Evolutionary conservation across 495 filamentous ascomycete genomes (phyloP), one percentile per base, ranked within the genome.

Genomic region (Penicillium salamii): DNA sequence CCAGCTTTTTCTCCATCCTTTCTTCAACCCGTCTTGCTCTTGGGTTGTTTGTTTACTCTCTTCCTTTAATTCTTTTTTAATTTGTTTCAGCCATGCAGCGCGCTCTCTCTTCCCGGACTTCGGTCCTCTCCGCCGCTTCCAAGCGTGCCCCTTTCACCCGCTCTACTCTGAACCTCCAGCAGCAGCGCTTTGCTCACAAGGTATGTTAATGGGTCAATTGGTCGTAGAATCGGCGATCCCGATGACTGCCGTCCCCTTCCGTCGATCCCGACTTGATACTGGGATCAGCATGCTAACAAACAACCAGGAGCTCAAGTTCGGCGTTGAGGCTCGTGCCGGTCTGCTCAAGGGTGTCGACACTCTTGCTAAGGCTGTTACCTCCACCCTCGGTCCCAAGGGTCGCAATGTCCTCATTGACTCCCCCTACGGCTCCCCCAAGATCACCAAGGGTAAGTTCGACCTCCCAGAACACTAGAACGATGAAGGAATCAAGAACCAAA

Each of bases 351-450:
- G 93, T 81, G 91, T 97, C 46, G 93, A 98, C 68, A 96, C 95
- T 52, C 84, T 98, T 36, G 91, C 95, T 57, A 95, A 87, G 77
- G 93, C 93, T 48, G 93, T 98, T 47, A 88, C 93, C 35, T 96
- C 95, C 50, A 98, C 93, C 52, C 81, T 98, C 33, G 93, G 93
- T 45, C 93, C 93, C 57, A 98, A 98, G 82, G 93, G 93, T 67
- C 85, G 93, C 59, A 97, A 97, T 78, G 93, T 98, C 53, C 66
- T 98, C 58, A 98, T 98, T 52, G 93, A 98, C 77, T 96, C 92
- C 39, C 85, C 87, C 74, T 98, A 95, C 67, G 95, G 95, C 64
- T 95, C 93, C 39, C 93, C 93, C 54, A 98, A 97, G 80, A 98
- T 98, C 72, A 98, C 93, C 63, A 98, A 98, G 79, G 93, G 92